Base-by-base conservation (phyloP, 2,329 filamentous ascomycete genomes). In the Aspergillus novoparasiticus region DNA sequence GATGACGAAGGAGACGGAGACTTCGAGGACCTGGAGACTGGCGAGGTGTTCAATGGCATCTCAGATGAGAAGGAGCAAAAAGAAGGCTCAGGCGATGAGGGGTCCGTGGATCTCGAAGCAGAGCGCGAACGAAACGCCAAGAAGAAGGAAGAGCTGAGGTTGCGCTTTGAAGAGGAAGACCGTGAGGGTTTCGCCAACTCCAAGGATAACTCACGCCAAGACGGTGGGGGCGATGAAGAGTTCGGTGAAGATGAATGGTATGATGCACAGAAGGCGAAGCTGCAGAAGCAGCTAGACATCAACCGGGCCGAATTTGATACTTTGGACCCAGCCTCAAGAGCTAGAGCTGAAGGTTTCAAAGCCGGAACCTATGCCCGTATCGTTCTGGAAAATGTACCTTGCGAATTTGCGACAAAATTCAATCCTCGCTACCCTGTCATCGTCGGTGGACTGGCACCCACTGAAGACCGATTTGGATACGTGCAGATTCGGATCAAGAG, bases 191-290 rank as follows among this genome's bases (percentile, higher is more conserved):
- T 97, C 75, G 80, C 74, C 8, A 88, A 91, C 72, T 96, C 96
- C 73, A 93, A 95, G 78, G 96, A 96, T 74, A 89, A 91, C 32
- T 87, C 89, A 57, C 90, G 90, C 12, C 86, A 90, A 41, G 84
- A 87, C 66, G 90, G 93, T 68, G 88, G 86, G 34, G 85, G 85
- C 3, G 83, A 88, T 6, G 88, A 94, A 59, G 83, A 87, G 63
- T 98, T 96, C 72, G 95, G 94, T 58, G 95, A 99, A 78, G 95
- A 99, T 75, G 92, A 99, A 61, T 99, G 96, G 96, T 99, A 99
- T 76, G 95, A 98, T 74, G 88, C 91, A 32, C 95, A 99, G 76
- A 99, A 99, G 81, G 92, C 95, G 36, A 86, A 91, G 76, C 89
- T 99, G 63, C 92, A 97, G 79, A 97, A 97, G 80, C 95, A 99